Conservation (phyloP, 2,329 filamentous ascomycete species). For the Xylariaceae sp. region DNA sequence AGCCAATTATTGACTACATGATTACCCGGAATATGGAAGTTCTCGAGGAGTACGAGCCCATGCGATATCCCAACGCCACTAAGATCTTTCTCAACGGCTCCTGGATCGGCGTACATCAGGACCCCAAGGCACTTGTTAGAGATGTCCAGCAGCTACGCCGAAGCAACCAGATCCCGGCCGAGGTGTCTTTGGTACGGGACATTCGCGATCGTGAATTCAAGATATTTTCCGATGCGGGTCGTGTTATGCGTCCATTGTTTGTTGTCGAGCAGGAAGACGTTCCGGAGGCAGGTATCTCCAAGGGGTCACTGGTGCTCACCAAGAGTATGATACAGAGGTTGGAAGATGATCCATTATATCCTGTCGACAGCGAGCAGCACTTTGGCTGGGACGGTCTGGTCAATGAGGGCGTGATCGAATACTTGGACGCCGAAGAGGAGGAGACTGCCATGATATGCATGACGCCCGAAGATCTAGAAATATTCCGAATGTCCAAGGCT, state of each 20-base stretch:
- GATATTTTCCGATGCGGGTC: slow-evolving; percentile 95
- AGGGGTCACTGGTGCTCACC: slow-evolving; percentile 77
- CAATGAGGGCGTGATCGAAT: slow-evolving; percentile 85
- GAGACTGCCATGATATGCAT: slow-evolving; percentile 99
- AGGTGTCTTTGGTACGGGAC: slow-evolving; percentile 93
- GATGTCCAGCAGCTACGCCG: slow-evolving; percentile 78
- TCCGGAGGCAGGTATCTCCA: slow-evolving; percentile 57
- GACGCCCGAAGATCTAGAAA: slow-evolving; percentile 92
- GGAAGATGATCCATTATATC: slow-evolving; percentile 70
- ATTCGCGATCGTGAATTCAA: slow-evolving; percentile 98
- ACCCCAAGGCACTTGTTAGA: slow-evolving; percentile 81
- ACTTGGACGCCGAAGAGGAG: slow-evolving; percentile 96
- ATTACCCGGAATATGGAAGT: slow-evolving; percentile 94
- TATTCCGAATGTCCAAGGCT: slow-evolving; percentile 69
- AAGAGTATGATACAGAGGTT: slow-evolving; percentile 79
- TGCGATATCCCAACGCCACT: slow-evolving; percentile 85
- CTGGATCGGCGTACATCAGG: slow-evolving; percentile 94
- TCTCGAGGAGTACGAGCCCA: slow-evolving; percentile 89
- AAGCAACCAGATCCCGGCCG: slow-evolving; percentile 81
- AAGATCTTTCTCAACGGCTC: slow-evolving; percentile 98
- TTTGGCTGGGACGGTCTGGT: slow-evolving; percentile 91
- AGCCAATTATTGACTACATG: slow-evolving; percentile 94
- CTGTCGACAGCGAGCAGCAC: slow-evolving; percentile 61
- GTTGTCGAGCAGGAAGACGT: slow-evolving; percentile 89
- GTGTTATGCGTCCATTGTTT: slow-evolving; percentile 91